Conservation (phyloP, 2,329 filamentous ascomycete genomes). For the Epichloe hybrida region DNA sequence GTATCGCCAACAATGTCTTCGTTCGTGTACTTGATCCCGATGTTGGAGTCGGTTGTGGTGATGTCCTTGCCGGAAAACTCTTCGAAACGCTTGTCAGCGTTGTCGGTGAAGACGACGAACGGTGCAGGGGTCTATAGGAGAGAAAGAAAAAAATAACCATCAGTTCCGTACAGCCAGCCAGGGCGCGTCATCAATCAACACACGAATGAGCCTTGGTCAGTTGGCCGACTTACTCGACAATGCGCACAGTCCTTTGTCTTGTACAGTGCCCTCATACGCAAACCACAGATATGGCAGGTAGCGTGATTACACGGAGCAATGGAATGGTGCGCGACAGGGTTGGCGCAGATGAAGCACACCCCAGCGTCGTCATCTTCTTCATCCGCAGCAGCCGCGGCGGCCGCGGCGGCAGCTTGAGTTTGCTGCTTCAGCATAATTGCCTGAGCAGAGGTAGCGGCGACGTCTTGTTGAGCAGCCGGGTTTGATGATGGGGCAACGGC, state of each 20-base stretch:
- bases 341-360: conserved; percentile 96
- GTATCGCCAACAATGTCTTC: conserved; percentile 87
- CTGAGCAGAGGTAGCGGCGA: conserved; percentile 22
- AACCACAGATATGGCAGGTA: conserved; percentile 89
- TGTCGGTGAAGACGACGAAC: conserved; percentile 86
- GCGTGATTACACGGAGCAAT: conserved; percentile 91
- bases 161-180: background rate
- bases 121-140: conserved; percentile 49
- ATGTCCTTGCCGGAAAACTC: conserved; percentile 68
- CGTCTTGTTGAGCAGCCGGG: conserved; percentile 19
- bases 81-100: conserved; percentile 66
- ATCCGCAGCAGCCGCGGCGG: conserved; percentile 14
- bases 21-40: conserved; percentile 85
- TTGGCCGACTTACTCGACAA: conserved; percentile 54
- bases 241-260: conserved; percentile 96
- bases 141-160: background rate
- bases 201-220: background rate
- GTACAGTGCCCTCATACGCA: conserved; percentile 84
- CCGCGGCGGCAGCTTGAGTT: conserved; percentile 11
- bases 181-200: background rate
- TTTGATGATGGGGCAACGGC: conserved; percentile 8
- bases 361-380: conserved; percentile 46
- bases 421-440: conserved; percentile 7
- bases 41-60: conserved; percentile 64
- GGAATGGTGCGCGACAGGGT: conserved; percentile 72